Conservation (phyloP, 2,329 filamentous ascomycete genomes). For the Colletotrichum coccodes region DNA sequence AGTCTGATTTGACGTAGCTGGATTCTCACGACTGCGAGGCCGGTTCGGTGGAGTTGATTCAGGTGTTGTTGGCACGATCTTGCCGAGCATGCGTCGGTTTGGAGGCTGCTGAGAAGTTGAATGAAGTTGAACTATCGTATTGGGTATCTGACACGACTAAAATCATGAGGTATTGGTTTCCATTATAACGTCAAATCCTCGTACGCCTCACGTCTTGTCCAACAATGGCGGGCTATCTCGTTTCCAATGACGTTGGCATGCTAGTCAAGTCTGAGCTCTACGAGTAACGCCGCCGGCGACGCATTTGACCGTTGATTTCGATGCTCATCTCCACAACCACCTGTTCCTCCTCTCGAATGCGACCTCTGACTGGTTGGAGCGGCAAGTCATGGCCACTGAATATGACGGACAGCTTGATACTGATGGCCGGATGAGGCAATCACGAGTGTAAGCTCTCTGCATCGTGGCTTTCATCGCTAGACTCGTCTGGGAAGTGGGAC, state of each 20-base stretch:
- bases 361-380: not conserved
- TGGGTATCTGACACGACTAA: not conserved
- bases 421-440: slow-evolving; percentile 20
- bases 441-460: slow-evolving; percentile 18
- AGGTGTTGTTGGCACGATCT: too few relatives aligned
- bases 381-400: not conserved
- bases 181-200: not conserved
- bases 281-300: not conserved
- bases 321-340: not conserved
- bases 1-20: too few relatives aligned
- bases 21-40: too few relatives aligned
- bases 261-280: too few relatives aligned
- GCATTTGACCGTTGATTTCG: not conserved
- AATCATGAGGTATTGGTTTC: too few relatives aligned
- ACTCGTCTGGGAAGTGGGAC: not conserved
- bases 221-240: not conserved
- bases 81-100: too few relatives aligned
- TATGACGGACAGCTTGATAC: too few relatives aligned
- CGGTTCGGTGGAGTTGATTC: too few relatives aligned
- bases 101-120: too few relatives aligned
- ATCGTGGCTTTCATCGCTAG: not conserved
- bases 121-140: not conserved
- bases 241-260: not conserved
- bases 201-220: not conserved
- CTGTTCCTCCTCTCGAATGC: accelerated